Evolutionary conservation across 2,329 filamentous ascomycete genomes (phyloP).

Genomic region (Ciborinia camelliae): DNA sequence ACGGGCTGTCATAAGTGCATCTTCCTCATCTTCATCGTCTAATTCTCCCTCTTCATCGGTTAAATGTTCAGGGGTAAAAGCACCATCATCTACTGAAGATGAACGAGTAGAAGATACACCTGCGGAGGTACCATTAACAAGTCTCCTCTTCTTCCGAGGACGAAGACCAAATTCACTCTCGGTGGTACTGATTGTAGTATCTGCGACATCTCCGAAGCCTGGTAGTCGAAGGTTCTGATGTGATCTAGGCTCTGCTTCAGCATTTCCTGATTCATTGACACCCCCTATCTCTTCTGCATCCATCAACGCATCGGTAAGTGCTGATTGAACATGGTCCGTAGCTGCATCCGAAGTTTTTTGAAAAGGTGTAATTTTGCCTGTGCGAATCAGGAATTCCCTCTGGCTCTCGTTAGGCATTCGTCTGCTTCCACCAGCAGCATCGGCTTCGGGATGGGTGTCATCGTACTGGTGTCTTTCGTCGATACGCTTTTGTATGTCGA

Average conservation of each 20-base stretch:
- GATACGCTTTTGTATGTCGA: constrained; percentile 78
- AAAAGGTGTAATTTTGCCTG: constrained; percentile 96
- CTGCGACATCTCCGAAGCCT: constrained; percentile 59
- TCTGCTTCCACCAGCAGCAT: constrained; percentile 50
- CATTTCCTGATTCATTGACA: constrained; percentile 40
- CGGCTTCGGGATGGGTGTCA: constrained; percentile 42
- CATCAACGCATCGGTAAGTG: constrained; percentile 71
- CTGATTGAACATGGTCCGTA: constrained; percentile 58
- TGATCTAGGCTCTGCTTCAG: constrained; percentile 52
- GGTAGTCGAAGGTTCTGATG: constrained; percentile 72
- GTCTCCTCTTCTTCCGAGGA: constrained; percentile 54
- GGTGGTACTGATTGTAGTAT: constrained; percentile 36
- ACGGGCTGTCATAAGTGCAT: constrained; percentile 42
- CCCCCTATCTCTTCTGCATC: constrained; percentile 72
- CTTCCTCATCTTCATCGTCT: constrained; percentile 36
- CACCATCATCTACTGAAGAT: constrained; percentile 37
- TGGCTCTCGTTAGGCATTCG: constrained; percentile 76
- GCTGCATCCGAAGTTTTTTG: constrained; percentile 61
- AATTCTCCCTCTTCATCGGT: constrained; percentile 34
- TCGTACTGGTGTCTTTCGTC: constrained; percentile 63
- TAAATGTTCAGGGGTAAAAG: constrained; percentile 27
- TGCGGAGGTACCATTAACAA: constrained; percentile 38
- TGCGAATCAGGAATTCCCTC: constrained; percentile 87
- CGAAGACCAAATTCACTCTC: constrained; percentile 57
- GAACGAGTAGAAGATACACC: constrained; percentile 26